Evolutionary conservation across 2,329 filamentous ascomycete genomes (phyloP).

Genomic region (Cladosporium sp.): DNA sequence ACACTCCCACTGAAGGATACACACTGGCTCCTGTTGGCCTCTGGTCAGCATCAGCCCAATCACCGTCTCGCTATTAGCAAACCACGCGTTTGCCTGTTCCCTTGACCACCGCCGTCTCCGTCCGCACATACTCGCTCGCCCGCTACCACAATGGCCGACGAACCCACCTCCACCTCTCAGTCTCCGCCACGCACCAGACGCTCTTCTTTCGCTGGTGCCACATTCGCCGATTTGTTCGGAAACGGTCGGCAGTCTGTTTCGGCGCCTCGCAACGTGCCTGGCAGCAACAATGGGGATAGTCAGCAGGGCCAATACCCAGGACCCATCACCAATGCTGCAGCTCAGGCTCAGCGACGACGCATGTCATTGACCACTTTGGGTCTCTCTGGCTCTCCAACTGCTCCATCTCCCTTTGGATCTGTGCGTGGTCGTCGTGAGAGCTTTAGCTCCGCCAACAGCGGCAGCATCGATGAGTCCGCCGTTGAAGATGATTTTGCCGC

Average conservation of each 20-base stretch:
- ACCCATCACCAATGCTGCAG: slow-evolving; percentile 46
- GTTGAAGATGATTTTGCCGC: slow-evolving; percentile 55
- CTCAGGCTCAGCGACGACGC: slow-evolving; percentile 46
- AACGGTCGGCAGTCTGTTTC: slow-evolving; percentile 27
- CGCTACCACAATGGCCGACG: slow-evolving; percentile 29
- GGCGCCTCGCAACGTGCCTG: slow-evolving; percentile 19
- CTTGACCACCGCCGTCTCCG: neutral
- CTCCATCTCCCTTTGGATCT: slow-evolving; percentile 37
- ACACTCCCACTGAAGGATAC: slow-evolving; percentile 5
- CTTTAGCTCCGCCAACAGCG: slow-evolving; percentile 39
- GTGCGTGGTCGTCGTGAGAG: slow-evolving; percentile 41
- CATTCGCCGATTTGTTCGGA: slow-evolving; percentile 47
- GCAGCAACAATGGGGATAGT: slow-evolving; percentile 32
- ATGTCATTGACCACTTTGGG: slow-evolving; percentile 49
- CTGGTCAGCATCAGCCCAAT: slow-evolving; percentile 10
- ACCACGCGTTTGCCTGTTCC: neutral
- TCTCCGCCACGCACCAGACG: slow-evolving; percentile 38
- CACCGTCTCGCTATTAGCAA: neutral
- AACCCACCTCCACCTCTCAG: slow-evolving; percentile 37
- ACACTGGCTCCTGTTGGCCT: slow-evolving; percentile 12
- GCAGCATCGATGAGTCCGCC: slow-evolving; percentile 46
- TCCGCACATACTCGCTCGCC: slow-evolving; percentile 3
- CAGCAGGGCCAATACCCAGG: slow-evolving; percentile 35
- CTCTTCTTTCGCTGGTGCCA: slow-evolving; percentile 46
- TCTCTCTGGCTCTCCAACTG: slow-evolving; percentile 39